Conservation (phyloP, 1,284 basidiomycete species). For the Trametes versicolor region DNA sequence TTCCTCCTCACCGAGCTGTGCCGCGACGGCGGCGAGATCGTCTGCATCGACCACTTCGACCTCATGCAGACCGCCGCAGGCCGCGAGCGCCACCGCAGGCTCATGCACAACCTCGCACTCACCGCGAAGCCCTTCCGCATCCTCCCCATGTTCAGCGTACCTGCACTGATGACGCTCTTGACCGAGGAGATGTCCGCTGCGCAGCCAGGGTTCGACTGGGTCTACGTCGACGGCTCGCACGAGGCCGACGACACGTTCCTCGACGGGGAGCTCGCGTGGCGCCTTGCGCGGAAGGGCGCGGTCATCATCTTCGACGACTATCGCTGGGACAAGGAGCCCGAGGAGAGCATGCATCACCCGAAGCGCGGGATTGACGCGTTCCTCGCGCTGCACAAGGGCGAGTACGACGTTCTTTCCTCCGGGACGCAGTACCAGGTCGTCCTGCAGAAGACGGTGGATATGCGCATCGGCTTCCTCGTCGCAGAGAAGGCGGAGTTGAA, state of each 20-base stretch:
- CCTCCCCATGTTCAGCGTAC: conserved; percentile 62
- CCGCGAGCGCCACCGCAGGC: conserved; percentile 52
- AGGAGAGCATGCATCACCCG: conserved; percentile 61
- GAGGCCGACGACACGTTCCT: conserved; percentile 67
- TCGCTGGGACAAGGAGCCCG: conserved; percentile 58
- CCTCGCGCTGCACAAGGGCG: conserved; percentile 57
- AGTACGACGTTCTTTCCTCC: conserved; percentile 54
- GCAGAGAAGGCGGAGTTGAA: conserved; percentile 28
- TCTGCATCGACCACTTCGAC: conserved; percentile 70
- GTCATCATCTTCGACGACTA: conserved; percentile 70
- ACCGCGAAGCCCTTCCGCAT: conserved; percentile 56
- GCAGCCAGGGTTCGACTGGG: conserved; percentile 62
- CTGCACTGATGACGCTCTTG: conserved; percentile 58
- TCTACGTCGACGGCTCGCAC: conserved; percentile 69
- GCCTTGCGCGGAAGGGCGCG: conserved; percentile 59
- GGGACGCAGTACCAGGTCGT: conserved; percentile 59
- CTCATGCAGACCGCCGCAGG: conserved; percentile 60
- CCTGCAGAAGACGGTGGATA: conserved; percentile 57
- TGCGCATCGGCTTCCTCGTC: conserved; percentile 64
- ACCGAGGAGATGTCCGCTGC: conserved; percentile 52
- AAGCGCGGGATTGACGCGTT: conserved; percentile 66
- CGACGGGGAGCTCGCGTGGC: conserved; percentile 67
- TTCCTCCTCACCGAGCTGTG: conserved; percentile 61
- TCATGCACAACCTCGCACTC: conserved; percentile 57
- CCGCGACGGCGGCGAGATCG: conserved; percentile 52